phyloP scores from a whole-genome alignment of 495 filamentous ascomycete genomes.

The Cercophora newfieldiana region DNA sequence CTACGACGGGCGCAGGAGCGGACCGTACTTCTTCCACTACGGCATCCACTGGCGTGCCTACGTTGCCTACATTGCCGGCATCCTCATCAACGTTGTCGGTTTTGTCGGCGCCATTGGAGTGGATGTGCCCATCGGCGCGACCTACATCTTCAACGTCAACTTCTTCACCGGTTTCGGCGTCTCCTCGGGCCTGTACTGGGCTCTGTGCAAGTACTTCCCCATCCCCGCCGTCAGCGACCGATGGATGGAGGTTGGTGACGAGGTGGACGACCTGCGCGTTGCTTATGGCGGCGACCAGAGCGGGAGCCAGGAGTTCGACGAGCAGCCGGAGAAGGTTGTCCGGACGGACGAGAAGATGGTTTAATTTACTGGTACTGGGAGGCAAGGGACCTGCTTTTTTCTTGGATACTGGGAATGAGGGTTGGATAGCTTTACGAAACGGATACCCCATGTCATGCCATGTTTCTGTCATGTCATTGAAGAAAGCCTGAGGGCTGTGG shows the following conservation, averaged over 20 bases:
- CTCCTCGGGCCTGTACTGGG: constrained; percentile 65
- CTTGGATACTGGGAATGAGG: constrained; percentile 2
- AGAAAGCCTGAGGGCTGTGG: not conserved
- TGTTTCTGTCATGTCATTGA: not conserved
- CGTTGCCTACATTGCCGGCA: constrained; percentile 78
- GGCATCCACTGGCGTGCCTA: constrained; percentile 86
- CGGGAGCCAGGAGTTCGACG: constrained; percentile 23
- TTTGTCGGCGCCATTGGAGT: constrained; percentile 80
- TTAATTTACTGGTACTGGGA: not conserved
- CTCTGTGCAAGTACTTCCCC: constrained; percentile 66
- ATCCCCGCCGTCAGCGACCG: constrained; percentile 69
- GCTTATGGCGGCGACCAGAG: constrained; percentile 45
- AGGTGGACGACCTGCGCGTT: constrained; percentile 53
- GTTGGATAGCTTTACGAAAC: not conserved
- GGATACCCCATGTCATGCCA: constrained; percentile 1
- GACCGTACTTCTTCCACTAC: constrained; percentile 70
- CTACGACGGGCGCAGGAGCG: constrained; percentile 66
- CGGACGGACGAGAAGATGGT: constrained; percentile 20
- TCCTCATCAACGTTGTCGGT: constrained; percentile 89
- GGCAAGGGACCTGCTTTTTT: not conserved
- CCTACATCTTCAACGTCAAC: constrained; percentile 87
- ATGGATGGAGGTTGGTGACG: constrained; percentile 82
- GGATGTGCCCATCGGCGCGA: constrained; percentile 69
- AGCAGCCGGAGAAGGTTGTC: constrained; percentile 14
- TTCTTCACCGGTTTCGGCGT: constrained; percentile 85